phyloP scores from a whole-genome alignment of 345 rosid species.

The Kandelia obovata region DNA sequence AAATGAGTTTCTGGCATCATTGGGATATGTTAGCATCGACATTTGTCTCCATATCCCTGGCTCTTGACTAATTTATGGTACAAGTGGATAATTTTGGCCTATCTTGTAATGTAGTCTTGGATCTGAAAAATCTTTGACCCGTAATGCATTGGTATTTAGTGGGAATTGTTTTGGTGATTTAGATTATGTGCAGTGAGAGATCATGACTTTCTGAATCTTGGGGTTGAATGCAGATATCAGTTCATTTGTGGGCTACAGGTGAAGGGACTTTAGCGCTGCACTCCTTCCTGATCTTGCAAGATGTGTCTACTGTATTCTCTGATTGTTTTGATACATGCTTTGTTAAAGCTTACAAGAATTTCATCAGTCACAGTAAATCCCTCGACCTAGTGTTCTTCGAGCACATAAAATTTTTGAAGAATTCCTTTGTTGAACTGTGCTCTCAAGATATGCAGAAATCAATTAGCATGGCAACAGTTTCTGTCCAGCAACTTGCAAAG shows the following conservation, averaged over 20 bases:
- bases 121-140: neutral
- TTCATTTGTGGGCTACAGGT: constrained; percentile 81
- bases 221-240: constrained; percentile 46
- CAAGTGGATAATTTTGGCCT: neutral
- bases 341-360: constrained; percentile 60
- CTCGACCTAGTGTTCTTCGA: constrained; percentile 42
- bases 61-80: neutral
- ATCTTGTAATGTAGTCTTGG: constrained; percentile 3
- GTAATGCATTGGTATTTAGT: neutral
- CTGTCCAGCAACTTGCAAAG: constrained; percentile 65
- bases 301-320: constrained; percentile 50
- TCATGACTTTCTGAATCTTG: constrained; percentile 7
- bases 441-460: constrained; percentile 79
- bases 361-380: constrained; percentile 58
- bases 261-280: constrained; percentile 48
- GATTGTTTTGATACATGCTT: constrained; percentile 62
- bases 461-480: constrained; percentile 51
- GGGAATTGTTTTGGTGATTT: constrained; percentile 3
- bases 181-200: constrained; percentile 6
- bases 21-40: neutral
- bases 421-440: constrained; percentile 68
- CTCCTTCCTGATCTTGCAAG: constrained; percentile 57
- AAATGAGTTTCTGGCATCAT: neutral
- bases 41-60: neutral
- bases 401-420: constrained; percentile 50